Conservation (phyloP, 768 basidiomycete species). For the Rubroboletus pulcherrimus region DNA sequence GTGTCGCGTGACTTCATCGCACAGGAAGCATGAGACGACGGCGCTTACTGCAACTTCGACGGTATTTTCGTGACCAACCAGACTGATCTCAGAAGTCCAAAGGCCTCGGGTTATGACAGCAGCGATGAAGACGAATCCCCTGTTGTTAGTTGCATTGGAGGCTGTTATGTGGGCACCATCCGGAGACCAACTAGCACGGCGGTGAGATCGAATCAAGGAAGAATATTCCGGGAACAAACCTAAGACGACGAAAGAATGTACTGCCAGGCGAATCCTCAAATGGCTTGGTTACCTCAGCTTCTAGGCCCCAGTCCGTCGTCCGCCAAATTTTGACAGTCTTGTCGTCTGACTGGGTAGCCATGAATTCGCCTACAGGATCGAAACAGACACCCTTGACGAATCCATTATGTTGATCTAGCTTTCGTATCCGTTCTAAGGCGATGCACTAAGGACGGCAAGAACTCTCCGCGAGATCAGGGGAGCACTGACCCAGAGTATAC, state of each 20-base stretch:
- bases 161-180: constrained; percentile 98
- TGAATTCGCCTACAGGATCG: constrained; percentile 96
- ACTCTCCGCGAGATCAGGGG: not conserved
- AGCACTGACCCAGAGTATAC: constrained; percentile 71
- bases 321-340: constrained; percentile 96
- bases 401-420: constrained; percentile 86
- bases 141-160: constrained; percentile 94
- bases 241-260: constrained; percentile 89
- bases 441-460: not conserved
- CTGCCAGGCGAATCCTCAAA: constrained; percentile 93
- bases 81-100: constrained; percentile 89
- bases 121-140: constrained; percentile 95
- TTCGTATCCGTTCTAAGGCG: constrained; percentile 67
- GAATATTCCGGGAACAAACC: constrained; percentile 40
- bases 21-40: not conserved
- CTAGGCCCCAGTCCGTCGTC: constrained; percentile 86
- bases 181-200: constrained; percentile 80
- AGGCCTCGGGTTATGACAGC: constrained; percentile 87
- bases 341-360: constrained; percentile 98
- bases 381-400: constrained; percentile 99
- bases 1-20: constrained; percentile 3
- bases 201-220: not conserved
- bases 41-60: constrained; percentile 85
- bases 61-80: constrained; percentile 97
- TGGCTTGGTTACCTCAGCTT: constrained; percentile 82